Percentiles rank a stretch among this genome's conserved stretches.
Conservation (phyloP, 331 rosid genomes). For the Malus hybrid region DNA sequence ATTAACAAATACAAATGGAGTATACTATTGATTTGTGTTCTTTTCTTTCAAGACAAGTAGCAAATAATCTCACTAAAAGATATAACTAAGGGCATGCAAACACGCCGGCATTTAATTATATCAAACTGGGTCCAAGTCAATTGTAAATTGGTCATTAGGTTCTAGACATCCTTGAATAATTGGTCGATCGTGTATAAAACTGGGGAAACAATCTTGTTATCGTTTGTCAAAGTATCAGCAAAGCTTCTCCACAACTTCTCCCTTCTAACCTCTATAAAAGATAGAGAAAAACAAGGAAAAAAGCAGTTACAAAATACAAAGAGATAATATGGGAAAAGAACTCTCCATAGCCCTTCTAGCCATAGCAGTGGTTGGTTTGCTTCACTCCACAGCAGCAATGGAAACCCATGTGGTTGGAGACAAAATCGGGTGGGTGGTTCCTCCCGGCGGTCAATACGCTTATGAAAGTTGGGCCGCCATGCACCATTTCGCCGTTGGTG, state of each 20-base stretch:
- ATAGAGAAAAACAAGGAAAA: neutral
- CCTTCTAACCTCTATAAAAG: constrained; percentile 14
- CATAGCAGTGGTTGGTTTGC: constrained; percentile 15
- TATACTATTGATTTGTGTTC: neutral
- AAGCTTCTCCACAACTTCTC: neutral
- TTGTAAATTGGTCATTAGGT: neutral
- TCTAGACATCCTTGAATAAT: neutral
- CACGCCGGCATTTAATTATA: neutral
- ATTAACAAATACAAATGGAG: neutral
- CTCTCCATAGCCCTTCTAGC: constrained; percentile 24
- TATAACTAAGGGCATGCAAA: neutral
- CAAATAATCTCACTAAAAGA: neutral
- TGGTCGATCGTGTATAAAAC: neutral
- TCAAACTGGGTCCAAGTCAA: neutral
- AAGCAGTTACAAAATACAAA: neutral
- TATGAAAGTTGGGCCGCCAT: constrained; percentile 34
- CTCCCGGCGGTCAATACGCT: constrained; percentile 17
- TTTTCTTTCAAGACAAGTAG: neutral
- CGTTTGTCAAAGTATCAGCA: neutral
- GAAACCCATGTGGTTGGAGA: constrained; percentile 40
- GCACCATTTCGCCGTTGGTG: constrained; percentile 31
- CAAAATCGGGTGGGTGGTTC: constrained; percentile 46
- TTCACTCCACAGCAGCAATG: constrained; percentile 20
- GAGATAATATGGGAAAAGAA: constrained; percentile 14
- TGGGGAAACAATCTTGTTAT: neutral